Evolutionary conservation across 73 alveolate genomes (phyloP).

Genomic region (Paramecium biaurelia): DNA sequence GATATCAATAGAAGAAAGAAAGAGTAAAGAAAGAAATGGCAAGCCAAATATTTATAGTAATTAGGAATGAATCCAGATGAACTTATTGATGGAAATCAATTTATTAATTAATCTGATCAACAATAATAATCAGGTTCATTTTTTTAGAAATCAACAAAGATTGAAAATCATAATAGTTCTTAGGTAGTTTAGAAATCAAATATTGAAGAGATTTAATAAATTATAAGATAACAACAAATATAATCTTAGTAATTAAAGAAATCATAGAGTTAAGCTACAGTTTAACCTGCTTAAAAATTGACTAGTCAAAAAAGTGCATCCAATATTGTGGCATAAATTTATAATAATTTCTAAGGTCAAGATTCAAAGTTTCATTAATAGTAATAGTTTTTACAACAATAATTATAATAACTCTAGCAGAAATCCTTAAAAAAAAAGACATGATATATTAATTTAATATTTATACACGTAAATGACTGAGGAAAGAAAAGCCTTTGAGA

Average conservation of each 20-base stretch:
- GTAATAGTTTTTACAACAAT: not conserved
- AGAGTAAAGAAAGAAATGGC: slow-evolving; percentile 72
- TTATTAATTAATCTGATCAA: not conserved
- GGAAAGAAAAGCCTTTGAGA: not conserved
- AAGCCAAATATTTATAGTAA: slow-evolving; percentile 27
- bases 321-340: not conserved
- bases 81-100: slow-evolving; percentile 19
- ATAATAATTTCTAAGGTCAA: not conserved
- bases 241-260: not conserved
- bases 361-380: not conserved
- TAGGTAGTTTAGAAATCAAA: not conserved
- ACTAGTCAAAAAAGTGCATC: not conserved
- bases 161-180: not conserved
- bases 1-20: slow-evolving; percentile 83
- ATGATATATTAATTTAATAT: not conserved
- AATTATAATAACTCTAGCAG: not conserved
- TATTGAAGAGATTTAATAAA: not conserved
- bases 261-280: not conserved
- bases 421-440: not conserved
- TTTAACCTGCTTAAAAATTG: not conserved
- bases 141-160: not conserved
- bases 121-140: not conserved
- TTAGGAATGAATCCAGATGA: slow-evolving; percentile 54
- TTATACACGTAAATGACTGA: slow-evolving; percentile 22
- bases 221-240: not conserved